A percentile compares a stretch with the other conserved stretches of the same genome.
Conservation (phyloP, 1,284 basidiomycete species). For the Hemileia vastatrix region DNA sequence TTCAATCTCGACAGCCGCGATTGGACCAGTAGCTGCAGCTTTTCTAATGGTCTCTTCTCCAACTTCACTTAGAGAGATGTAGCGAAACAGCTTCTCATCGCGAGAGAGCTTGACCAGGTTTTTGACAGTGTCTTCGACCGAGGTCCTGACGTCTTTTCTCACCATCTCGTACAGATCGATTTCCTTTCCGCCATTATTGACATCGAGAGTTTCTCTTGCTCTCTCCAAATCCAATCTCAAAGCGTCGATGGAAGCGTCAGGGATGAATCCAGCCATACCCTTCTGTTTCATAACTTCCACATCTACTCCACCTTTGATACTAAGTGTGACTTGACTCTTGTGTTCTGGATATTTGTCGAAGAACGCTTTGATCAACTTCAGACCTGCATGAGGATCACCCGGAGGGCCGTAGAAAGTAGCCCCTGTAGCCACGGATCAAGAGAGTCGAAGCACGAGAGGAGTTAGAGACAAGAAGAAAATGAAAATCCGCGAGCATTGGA, state of each 20-base stretch:
- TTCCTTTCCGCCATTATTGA: conserved; percentile 31
- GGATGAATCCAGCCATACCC: conserved; percentile 27
- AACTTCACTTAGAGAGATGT: conserved; percentile 37
- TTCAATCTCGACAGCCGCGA: conserved; percentile 38
- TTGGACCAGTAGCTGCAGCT: conserved; percentile 28
- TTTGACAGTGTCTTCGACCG: conserved; percentile 28
- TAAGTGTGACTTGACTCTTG: conserved; percentile 31
- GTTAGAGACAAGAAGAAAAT: neutral
- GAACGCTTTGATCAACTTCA: conserved; percentile 33
- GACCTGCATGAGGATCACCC: conserved; percentile 29
- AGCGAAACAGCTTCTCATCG: conserved; percentile 34
- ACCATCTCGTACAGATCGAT: conserved; percentile 35
- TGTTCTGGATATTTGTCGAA: conserved; percentile 36
- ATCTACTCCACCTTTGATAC: conserved; percentile 36
- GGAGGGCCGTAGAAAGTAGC: conserved; percentile 34
- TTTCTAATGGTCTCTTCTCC: conserved; percentile 31
- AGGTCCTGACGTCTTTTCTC: conserved; percentile 24
- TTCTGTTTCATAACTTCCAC: conserved; percentile 20
- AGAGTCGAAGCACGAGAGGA: too few relatives aligned
- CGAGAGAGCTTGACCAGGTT: conserved; percentile 28
- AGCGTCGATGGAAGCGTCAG: conserved; percentile 25
- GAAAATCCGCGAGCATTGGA: neutral
- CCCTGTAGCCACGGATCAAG: neutral
- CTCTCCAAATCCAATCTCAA: conserved; percentile 29
- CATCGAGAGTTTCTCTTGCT: conserved; percentile 29